Conservation (phyloP, 2,329 filamentous ascomycete genomes). For the Pseudomassariella vexata region DNA sequence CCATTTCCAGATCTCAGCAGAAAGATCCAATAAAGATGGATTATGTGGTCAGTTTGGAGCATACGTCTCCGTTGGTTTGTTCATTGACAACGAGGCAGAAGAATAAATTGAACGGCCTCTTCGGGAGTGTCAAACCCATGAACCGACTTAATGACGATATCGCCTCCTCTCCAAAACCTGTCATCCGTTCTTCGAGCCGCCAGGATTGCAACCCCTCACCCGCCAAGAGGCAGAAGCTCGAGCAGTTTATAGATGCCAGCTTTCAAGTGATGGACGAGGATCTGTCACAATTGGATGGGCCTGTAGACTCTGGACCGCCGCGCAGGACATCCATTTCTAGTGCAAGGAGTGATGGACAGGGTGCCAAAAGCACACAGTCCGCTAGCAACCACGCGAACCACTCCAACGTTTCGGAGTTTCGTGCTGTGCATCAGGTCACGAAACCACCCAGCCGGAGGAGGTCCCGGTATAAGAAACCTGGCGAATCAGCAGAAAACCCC, state of each 20-base stretch:
- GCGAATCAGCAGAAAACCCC: neutral
- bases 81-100: too few species aligned
- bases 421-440: neutral
- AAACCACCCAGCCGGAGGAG: neutral
- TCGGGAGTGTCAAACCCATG: neutral
- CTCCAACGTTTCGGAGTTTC: constrained; percentile 1
- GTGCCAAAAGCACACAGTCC: constrained; percentile 1
- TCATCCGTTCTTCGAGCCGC: neutral
- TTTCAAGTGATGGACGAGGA: neutral
- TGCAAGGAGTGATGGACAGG: neutral
- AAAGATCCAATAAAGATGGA: too few species aligned
- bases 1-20: too few species aligned
- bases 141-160: neutral
- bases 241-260: neutral
- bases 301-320: neutral
- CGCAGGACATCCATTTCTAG: neutral
- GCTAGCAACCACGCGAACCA: neutral
- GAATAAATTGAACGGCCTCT: too few species aligned
- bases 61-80: too few species aligned
- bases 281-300: too few species aligned
- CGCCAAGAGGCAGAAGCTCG: neutral
- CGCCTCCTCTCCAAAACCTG: neutral
- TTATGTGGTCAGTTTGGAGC: too few species aligned
- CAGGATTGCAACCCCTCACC: neutral
- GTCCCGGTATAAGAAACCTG: neutral